phyloP scores from a whole-genome alignment of 257 asterid genomes.

The Solanum piurae region DNA sequence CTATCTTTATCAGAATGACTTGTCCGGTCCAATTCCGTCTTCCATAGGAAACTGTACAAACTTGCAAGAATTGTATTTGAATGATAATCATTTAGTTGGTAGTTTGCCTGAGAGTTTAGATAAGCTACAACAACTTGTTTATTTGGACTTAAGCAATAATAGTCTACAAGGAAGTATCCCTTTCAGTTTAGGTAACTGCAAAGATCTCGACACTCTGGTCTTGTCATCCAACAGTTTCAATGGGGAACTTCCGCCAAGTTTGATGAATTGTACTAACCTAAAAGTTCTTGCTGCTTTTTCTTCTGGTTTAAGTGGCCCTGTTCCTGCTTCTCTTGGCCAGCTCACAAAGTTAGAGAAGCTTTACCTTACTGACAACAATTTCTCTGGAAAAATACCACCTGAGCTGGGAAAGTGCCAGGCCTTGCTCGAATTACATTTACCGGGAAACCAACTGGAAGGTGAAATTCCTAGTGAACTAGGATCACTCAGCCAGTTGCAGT shows the following conservation, averaged over 20 bases:
- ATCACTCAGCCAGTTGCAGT: constrained; percentile 27
- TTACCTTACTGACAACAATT: constrained; percentile 43
- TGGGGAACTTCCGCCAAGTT: constrained; percentile 47
- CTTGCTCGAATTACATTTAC: constrained; percentile 40
- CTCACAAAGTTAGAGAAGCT: constrained; percentile 36
- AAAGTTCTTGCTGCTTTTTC: constrained; percentile 28
- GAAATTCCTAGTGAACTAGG: constrained; percentile 63
- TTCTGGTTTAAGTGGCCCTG: constrained; percentile 48
- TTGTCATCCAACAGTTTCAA: constrained; percentile 42
- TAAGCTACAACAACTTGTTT: constrained; percentile 33
- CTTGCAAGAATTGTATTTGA: constrained; percentile 41
- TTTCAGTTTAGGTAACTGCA: constrained; percentile 33
- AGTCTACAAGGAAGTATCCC: constrained; percentile 42
- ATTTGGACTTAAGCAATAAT: constrained; percentile 37
- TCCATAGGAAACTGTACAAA: constrained; percentile 53
- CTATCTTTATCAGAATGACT: constrained; percentile 26
- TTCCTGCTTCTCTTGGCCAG: constrained; percentile 63
- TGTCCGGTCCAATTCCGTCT: constrained; percentile 56
- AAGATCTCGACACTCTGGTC: constrained; percentile 17
- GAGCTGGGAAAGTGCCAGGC: constrained; percentile 61
- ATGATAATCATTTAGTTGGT: constrained; percentile 40
- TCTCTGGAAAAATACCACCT: constrained; percentile 66
- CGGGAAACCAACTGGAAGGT: constrained; percentile 43
- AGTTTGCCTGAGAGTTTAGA: constrained; percentile 45
- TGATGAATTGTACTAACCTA: constrained; percentile 56